phyloP scores from a whole-genome alignment of 352 stramenopile genomes.

The Pythium graminicola region DNA sequence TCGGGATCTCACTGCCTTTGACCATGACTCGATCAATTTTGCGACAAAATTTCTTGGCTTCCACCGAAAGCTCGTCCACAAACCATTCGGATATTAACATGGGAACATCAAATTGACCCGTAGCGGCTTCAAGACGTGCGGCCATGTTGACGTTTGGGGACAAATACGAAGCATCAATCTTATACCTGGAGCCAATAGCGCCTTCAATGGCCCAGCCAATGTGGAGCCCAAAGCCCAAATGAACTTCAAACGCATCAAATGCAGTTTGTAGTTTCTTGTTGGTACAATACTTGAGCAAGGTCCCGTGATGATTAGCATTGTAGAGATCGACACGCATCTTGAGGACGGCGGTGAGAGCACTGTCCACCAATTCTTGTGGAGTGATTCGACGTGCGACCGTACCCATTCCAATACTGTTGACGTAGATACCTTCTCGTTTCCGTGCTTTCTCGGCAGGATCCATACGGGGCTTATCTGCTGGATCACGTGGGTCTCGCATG shows the following conservation, averaged over 20 bases:
- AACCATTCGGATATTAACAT: slow-evolving; percentile 95
- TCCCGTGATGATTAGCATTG: slow-evolving; percentile 85
- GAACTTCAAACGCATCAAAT: slow-evolving; percentile 90
- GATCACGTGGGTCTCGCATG: slow-evolving; percentile 76
- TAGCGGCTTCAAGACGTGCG: slow-evolving; percentile 92
- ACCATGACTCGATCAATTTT: slow-evolving; percentile 96
- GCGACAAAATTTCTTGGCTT: slow-evolving; percentile 81
- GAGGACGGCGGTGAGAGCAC: slow-evolving; percentile 92
- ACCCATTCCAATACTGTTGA: slow-evolving; percentile 51
- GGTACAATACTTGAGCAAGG: slow-evolving; percentile 75
- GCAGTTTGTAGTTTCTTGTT: slow-evolving; percentile 73
- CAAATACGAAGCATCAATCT: slow-evolving; percentile 98
- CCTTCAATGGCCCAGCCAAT: slow-evolving; percentile 98
- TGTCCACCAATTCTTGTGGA: slow-evolving; percentile 88
- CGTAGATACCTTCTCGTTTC: slow-evolving; percentile 57
- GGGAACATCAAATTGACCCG: slow-evolving; percentile 92
- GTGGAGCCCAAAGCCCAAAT: slow-evolving; percentile 96
- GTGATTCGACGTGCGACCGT: slow-evolving; percentile 38
- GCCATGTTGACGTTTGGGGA: slow-evolving; percentile 98
- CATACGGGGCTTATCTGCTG: slow-evolving; percentile 68
- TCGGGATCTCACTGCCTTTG: slow-evolving; percentile 94
- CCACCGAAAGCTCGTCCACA: slow-evolving; percentile 87
- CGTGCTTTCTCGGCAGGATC: slow-evolving; percentile 45
- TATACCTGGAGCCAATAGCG: slow-evolving; percentile 96
- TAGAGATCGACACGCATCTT: slow-evolving; percentile 96